Conservation (phyloP, 2,329 filamentous ascomycete genomes). For the Magnaporthiopsis rhizophila region DNA sequence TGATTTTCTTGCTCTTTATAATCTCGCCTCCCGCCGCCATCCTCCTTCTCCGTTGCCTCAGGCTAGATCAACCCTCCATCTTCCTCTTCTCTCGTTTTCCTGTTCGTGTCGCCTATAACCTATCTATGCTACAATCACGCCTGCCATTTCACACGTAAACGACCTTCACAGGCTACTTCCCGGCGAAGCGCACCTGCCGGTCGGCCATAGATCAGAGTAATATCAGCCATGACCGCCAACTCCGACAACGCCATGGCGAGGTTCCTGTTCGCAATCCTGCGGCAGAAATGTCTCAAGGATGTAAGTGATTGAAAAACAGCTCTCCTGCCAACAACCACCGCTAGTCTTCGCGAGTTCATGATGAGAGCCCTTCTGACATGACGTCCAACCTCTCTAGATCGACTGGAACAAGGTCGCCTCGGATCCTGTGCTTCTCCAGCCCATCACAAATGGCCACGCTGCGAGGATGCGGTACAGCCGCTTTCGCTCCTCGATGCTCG, state of each 20-base stretch:
- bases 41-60: background rate
- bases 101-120: background rate
- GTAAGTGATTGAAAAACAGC: slow-evolving; percentile 30
- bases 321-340: background rate
- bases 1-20: slow-evolving; percentile 11
- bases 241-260: slow-evolving; percentile 49
- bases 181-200: slow-evolving; percentile 11
- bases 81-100: slow-evolving; percentile 1
- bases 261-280: slow-evolving; percentile 51
- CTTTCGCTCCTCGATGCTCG: slow-evolving; percentile 39
- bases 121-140: background rate
- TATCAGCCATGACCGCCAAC: slow-evolving; percentile 40
- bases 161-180: background rate
- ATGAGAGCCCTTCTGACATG: slow-evolving; percentile 5
- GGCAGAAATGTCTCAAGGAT: slow-evolving; percentile 53
- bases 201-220: background rate
- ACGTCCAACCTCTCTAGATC: slow-evolving; percentile 32
- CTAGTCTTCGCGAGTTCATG: slow-evolving; percentile 9
- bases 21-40: slow-evolving; percentile 37
- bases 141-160: background rate
- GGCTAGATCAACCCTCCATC: slow-evolving; percentile 1
- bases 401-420: slow-evolving; percentile 51
- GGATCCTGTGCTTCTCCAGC: slow-evolving; percentile 43
- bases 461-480: slow-evolving; percentile 53
- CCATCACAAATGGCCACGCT: slow-evolving; percentile 52